Evolutionary conservation across 75 land plant genomes (phyloP), one percentile per base, ranked within the genome.

Genomic region (Cryptomeria japonica): DNA sequence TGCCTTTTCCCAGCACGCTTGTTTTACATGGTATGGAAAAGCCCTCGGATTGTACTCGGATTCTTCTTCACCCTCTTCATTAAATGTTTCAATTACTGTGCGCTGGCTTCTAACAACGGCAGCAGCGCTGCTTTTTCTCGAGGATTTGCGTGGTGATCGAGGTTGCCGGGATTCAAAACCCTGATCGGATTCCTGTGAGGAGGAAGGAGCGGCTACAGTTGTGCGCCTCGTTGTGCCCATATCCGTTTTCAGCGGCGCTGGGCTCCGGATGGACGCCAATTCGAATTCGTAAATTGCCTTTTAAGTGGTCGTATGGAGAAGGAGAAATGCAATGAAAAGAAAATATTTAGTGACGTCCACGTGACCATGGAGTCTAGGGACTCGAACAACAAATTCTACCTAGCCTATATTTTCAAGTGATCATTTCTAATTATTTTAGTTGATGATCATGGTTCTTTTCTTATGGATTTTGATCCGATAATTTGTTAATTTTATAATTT

Each of bases 1-100:
- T 12, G 99, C 99, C 90, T 98, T 97, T 28, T 95, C 95, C 99
- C 99, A 98, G 93, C 99, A 98, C 47, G 92, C 96, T 88, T 97
- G 96, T 93, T 97, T 97, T 86, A 97, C 98, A 28, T 92, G 90
- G 86, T 91, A 86, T 0, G 98, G 97, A 85, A 97, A 97, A 38
- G 93, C 89, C 51, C 98, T 55, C 6, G 96, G 96, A 82, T 94
- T 94, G 49, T 85, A 56, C 61, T 85, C 86, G 4, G 51, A 82
- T 13, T 44, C 46, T 31, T 56, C 86, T 56, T 56, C 86, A 5
- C 19, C 86, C 25, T 34, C 86, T 75, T 34, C 77, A 3, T 32
- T 14, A 3, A 75, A 31, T 46, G 84, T 44, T n/a, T 82, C 84
- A n/a, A 82, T 82, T 82, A 82, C 84, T 1, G 84, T 44, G 34